Evolutionary conservation across 768 basidiomycete species (phyloP).

Genomic region (Leccinum ochraceum): DNA sequence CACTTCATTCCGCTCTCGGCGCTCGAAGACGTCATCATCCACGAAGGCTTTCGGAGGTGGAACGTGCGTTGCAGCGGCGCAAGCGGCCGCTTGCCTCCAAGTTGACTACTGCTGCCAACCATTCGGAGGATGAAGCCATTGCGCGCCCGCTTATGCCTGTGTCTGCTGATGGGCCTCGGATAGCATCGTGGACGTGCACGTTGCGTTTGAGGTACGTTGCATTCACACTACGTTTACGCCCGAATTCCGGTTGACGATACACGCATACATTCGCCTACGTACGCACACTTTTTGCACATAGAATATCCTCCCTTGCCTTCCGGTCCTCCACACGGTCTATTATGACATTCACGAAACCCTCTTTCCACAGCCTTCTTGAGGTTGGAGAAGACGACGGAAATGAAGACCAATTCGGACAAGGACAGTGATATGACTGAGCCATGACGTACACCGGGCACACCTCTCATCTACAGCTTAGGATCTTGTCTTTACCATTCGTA

Average conservation of each 20-base stretch:
- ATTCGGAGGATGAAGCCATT: neutral
- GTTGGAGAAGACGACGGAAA: neutral
- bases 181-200: conserved; percentile 41
- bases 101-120: neutral
- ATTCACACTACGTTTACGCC: neutral
- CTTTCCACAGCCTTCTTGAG: conserved; percentile 14
- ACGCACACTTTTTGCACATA: conserved; percentile 27
- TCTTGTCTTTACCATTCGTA: neutral
- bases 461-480: no score
- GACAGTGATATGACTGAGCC: neutral
- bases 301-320: conserved; percentile 66
- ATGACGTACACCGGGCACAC: no score
- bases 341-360: conserved; percentile 55
- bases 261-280: neutral
- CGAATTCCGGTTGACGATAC: neutral
- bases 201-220: conserved; percentile 58
- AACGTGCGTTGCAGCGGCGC: conserved; percentile 48
- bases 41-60: conserved; percentile 75
- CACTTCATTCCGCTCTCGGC: conserved; percentile 59
- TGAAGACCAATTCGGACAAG: neutral
- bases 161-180: neutral
- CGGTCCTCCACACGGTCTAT: conserved; percentile 60
- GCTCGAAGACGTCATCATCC: conserved; percentile 66
- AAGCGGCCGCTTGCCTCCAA: neutral
- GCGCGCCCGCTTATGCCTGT: neutral